Conservation (phyloP, 352 stramenopile genomes). For the Pythium dissotocum region DNA sequence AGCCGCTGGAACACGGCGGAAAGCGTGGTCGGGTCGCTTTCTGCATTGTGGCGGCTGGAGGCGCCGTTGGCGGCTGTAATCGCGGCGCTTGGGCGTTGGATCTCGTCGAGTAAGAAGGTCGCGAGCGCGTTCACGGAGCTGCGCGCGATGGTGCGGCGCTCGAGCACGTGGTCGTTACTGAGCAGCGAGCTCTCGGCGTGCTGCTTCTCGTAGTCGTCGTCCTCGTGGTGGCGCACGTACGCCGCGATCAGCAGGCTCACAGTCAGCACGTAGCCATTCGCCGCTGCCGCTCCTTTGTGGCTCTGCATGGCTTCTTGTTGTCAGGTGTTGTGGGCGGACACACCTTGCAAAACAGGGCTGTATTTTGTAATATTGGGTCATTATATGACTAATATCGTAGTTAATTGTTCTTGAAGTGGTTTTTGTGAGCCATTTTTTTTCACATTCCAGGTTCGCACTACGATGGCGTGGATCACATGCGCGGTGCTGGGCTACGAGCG, state of each 20-base stretch:
- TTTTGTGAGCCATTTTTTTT: no score
- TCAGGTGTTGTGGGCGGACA: neutral
- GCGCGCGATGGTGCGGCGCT: constrained; percentile 29
- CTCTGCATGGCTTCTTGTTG: neutral
- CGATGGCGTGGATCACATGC: no score
- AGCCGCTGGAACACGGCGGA: constrained; percentile 48
- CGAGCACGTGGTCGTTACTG: constrained; percentile 15
- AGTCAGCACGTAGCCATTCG: constrained; percentile 30
- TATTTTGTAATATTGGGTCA: neutral
- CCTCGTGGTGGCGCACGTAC: constrained; percentile 31
- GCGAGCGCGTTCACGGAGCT: constrained; percentile 47
- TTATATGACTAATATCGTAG: no score
- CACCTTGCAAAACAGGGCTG: neutral
- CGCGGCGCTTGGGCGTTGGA: constrained; percentile 42
- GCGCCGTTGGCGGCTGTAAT: neutral
- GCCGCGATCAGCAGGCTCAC: constrained; percentile 29
- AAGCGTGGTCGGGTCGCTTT: constrained; percentile 32
- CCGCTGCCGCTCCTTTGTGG: neutral
- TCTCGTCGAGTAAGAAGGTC: constrained; percentile 54
- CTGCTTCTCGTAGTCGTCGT: constrained; percentile 26
- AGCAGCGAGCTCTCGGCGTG: constrained; percentile 21
- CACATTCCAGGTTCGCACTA: no score
- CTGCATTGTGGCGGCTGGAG: neutral
- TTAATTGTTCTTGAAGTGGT: no score
- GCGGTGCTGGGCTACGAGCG: no score